Conservation (phyloP, 2,329 filamentous ascomycete species). For the Alternaria atra region DNA sequence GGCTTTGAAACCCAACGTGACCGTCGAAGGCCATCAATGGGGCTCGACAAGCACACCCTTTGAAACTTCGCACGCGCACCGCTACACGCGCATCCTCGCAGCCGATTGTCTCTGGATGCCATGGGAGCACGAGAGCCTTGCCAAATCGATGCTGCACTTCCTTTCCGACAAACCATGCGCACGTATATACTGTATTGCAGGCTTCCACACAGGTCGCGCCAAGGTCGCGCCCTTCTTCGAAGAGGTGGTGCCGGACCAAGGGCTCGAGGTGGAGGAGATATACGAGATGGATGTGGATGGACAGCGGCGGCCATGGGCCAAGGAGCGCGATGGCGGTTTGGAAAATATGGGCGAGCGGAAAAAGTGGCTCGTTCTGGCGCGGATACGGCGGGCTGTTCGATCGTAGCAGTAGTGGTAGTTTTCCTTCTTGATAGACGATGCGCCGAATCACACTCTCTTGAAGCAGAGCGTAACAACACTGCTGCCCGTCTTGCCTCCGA, state of each 20-base stretch:
- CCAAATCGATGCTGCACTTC: conserved; percentile 70
- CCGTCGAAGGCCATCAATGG: conserved; percentile 71
- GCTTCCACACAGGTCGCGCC: conserved; percentile 75
- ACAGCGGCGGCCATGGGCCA: conserved; percentile 67
- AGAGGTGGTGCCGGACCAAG: conserved; percentile 56
- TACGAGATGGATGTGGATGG: conserved; percentile 76
- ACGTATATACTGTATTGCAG: conserved; percentile 71
- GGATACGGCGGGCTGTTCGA: conserved; percentile 32
- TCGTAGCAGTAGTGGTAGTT: conserved; percentile 1
- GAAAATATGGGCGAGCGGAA: conserved; percentile 72
- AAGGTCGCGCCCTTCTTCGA: conserved; percentile 74
- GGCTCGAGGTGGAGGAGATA: conserved; percentile 69
- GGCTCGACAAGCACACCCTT: conserved; percentile 61
- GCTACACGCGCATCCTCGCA: conserved; percentile 71
- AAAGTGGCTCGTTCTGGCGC: conserved; percentile 72
- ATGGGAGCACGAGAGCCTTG: conserved; percentile 73
- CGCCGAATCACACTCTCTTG: conserved; percentile 55
- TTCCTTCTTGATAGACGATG: background rate
- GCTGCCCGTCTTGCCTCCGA: conserved; percentile 87
- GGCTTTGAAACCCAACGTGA: conserved; percentile 48
- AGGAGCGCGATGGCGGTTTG: conserved; percentile 63
- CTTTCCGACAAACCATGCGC: conserved; percentile 58
- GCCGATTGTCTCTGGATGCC: conserved; percentile 82
- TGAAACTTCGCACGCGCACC: conserved; percentile 46
- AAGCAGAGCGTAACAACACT: conserved; percentile 90